Evolutionary conservation across 306 rosid genomes (phyloP).

Genomic region (Quercus parvula): DNA sequence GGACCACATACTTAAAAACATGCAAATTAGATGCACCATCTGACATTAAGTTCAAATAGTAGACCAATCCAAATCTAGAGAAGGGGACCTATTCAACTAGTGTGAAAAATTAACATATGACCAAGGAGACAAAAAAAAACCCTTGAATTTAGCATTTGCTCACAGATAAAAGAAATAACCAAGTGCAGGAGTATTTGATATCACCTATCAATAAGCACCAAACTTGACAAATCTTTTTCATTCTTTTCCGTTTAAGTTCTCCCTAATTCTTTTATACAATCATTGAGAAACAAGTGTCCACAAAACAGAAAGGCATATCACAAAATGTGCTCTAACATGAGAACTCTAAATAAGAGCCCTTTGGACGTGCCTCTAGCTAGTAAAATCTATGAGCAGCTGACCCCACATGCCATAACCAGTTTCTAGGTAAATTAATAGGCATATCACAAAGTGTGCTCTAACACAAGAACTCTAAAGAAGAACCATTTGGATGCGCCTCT

Average conservation of each 20-base stretch:
- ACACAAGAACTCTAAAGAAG: too few species aligned
- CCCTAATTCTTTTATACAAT: not conserved
- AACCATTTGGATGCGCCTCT: too few species aligned
- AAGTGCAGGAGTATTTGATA: not conserved
- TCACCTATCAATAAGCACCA: not conserved
- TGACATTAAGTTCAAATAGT: not conserved
- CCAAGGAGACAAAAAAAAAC: not conserved
- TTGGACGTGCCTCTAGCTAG: too few species aligned
- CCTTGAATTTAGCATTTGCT: not conserved
- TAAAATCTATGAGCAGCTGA: too few species aligned
- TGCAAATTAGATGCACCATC: not conserved
- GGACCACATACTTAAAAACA: not conserved
- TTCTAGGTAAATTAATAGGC: too few species aligned
- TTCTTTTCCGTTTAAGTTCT: not conserved
- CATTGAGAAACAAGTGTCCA: not conserved
- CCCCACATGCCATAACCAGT: too few species aligned
- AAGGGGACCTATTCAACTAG: not conserved
- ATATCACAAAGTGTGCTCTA: too few species aligned
- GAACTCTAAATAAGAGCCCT: not conserved
- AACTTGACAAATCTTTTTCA: not conserved
- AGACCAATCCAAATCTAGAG: not conserved
- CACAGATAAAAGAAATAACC: not conserved
- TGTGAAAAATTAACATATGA: not conserved
- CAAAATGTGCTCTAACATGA: not conserved
- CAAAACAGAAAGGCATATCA: not conserved